Percentiles rank a stretch among this genome's conserved stretches.
Conservation (phyloP, 768 basidiomycete genomes). For the Austroboletus festivus region DNA sequence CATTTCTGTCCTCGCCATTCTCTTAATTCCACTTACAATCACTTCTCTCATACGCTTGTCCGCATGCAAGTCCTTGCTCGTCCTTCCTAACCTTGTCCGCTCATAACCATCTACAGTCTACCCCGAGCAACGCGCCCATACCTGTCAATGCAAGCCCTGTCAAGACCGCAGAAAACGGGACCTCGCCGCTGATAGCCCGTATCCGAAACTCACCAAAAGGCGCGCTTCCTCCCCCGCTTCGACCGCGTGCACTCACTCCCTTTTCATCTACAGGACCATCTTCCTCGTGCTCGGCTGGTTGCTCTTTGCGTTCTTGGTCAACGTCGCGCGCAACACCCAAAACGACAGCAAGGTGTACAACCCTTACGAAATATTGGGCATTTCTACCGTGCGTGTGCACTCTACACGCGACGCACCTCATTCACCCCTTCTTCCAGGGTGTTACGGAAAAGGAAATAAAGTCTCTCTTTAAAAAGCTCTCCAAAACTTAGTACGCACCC, state of each 20-base stretch:
- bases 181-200: conserved; percentile 41
- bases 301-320: conserved; percentile 62
- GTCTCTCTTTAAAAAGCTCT: conserved; percentile 90
- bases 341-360: conserved; percentile 76
- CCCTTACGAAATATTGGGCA: conserved; percentile 91
- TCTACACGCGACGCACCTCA: background rate
- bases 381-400: conserved; percentile 43
- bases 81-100: background rate
- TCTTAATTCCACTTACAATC: conserved; percentile 77
- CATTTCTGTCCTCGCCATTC: conserved; percentile 81
- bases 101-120: conserved; percentile 30
- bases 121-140: conserved; percentile 30
- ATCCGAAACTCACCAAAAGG: conserved; percentile 50
- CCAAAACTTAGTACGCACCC: conserved; percentile 69
- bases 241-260: background rate
- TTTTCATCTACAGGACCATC: conserved; percentile 43
- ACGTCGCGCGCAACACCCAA: conserved; percentile 54
- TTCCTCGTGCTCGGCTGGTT: conserved; percentile 73
- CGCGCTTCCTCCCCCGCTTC: conserved; percentile 25
- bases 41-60: conserved; percentile 38
- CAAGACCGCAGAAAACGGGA: conserved; percentile 49
- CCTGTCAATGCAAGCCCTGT: conserved; percentile 66
- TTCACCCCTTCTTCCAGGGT: conserved; percentile 39
- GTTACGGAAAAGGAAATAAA: conserved; percentile 88
- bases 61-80: conserved; percentile 40